Percentiles rank a stretch among this genome's conserved stretches.
Conservation (phyloP, 371 early-diverging fungal species). For the Mortierella sp. region DNA sequence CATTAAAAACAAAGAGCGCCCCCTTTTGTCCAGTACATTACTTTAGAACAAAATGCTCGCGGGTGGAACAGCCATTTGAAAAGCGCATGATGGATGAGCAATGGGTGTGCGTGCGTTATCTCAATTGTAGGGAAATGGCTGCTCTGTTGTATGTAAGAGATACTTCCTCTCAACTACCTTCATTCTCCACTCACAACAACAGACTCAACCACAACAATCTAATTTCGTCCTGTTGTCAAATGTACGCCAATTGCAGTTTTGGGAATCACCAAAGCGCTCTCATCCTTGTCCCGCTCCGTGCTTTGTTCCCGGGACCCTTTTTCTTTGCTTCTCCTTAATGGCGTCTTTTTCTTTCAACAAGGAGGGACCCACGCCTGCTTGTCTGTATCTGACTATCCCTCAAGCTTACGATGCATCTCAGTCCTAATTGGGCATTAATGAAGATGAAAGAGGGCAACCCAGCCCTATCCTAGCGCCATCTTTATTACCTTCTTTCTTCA, state of each 20-base stretch:
- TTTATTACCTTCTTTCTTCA: not conserved
- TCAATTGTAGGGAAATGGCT: not conserved
- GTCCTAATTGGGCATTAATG: not conserved
- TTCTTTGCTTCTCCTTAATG: not conserved
- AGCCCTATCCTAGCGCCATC: not conserved
- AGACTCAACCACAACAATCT: not conserved
- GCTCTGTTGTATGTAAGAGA: not conserved
- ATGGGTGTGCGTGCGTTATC: not conserved
- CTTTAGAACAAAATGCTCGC: not conserved
- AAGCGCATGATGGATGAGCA: not conserved
- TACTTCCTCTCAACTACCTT: not conserved
- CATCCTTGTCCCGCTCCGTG: not conserved
- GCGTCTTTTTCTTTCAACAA: not conserved
- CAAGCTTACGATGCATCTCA: not conserved
- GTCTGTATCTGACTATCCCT: too few species aligned
- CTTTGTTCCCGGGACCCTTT: not conserved
- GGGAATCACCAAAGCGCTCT: not conserved
- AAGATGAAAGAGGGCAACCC: too few species aligned
- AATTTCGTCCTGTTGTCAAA: not conserved
- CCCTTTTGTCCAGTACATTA: not conserved
- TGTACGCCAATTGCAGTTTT: constrained; percentile 11
- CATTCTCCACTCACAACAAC: not conserved
- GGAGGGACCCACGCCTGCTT: not conserved
- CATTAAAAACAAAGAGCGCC: not conserved
- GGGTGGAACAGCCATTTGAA: not conserved